Conservation (phyloP, 2,329 filamentous ascomycete species). For the Alternaria consortialis region DNA sequence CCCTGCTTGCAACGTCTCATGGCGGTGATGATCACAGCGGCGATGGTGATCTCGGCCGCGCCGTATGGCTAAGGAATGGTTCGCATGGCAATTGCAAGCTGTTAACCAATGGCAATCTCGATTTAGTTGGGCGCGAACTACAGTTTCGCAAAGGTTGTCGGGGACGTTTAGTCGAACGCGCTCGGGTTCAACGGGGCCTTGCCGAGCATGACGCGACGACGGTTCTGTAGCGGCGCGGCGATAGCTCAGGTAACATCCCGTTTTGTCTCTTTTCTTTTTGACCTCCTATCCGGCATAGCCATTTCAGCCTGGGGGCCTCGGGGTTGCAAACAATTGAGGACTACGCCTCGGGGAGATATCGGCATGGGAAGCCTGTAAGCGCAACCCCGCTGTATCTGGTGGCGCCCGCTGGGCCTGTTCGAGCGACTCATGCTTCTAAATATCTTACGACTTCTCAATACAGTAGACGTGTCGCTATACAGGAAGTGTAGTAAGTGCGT, state of each 20-base stretch:
- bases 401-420: background rate
- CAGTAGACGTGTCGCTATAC: background rate
- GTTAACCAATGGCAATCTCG: background rate
- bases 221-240: conserved; percentile 6
- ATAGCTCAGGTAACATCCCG: background rate
- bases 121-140: background rate
- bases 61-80: conserved; percentile 16
- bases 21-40: conserved; percentile 5
- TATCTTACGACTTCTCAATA: background rate
- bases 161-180: background rate
- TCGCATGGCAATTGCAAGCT: conserved; percentile 10
- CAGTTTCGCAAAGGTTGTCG: background rate
- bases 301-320: conserved; percentile 8
- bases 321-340: conserved; percentile 15
- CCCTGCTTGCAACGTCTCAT: conserved; percentile 16
- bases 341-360: conserved; percentile 13
- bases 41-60: conserved; percentile 11
- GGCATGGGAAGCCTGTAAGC: conserved; percentile 13
- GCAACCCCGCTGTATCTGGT: conserved; percentile 10
- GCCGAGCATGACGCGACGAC: conserved; percentile 6
- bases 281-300: conserved; percentile 5
- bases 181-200: conserved; percentile 2
- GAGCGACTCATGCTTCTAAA: background rate
- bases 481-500: background rate
- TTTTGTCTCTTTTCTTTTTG: conserved; percentile 7